Conservation (phyloP, 129 eudicot species). For the Centrapalus pauciflorus region DNA sequence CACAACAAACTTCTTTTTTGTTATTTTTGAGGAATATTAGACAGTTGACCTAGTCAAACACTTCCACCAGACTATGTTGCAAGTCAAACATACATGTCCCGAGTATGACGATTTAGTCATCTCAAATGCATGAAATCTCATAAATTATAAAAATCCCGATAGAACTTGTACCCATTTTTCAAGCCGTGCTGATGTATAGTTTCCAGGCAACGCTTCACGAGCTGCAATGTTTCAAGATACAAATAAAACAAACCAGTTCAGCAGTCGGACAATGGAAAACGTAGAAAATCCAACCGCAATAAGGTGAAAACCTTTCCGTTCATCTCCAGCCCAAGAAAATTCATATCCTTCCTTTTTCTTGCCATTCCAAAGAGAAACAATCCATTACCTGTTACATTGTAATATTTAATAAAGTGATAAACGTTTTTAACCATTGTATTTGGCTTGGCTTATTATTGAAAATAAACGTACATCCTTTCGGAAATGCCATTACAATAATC, state of each 20-base stretch:
- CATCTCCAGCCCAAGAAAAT: slow-evolving; percentile 81
- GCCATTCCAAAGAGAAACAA: slow-evolving; percentile 74
- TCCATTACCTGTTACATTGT: slow-evolving; percentile 65
- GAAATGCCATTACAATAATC: background rate
- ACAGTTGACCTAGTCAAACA: too few relatives aligned
- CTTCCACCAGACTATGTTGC: background rate
- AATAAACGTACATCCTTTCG: background rate
- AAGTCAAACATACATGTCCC: background rate
- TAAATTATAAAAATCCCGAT: background rate
- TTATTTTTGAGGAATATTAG: background rate
- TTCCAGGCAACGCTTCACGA: slow-evolving; percentile 64
- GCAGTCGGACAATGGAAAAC: slow-evolving; percentile 1
- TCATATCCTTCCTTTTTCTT: slow-evolving; percentile 52
- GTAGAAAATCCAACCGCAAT: background rate
- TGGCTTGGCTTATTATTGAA: background rate
- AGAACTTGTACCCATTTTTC: slow-evolving; percentile 47
- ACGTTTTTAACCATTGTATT: background rate
- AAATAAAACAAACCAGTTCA: slow-evolving; percentile 3
- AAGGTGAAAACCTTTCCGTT: slow-evolving; percentile 54
- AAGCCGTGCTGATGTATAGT: slow-evolving; percentile 36
- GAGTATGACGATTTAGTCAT: background rate
- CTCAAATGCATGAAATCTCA: background rate
- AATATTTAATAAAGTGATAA: slow-evolving; percentile 5
- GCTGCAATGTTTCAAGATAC: slow-evolving; percentile 42
- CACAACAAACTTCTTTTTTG: background rate